Evolutionary conservation across 768 basidiomycete genomes (phyloP).

Genomic region (Hypholoma fasciculare): DNA sequence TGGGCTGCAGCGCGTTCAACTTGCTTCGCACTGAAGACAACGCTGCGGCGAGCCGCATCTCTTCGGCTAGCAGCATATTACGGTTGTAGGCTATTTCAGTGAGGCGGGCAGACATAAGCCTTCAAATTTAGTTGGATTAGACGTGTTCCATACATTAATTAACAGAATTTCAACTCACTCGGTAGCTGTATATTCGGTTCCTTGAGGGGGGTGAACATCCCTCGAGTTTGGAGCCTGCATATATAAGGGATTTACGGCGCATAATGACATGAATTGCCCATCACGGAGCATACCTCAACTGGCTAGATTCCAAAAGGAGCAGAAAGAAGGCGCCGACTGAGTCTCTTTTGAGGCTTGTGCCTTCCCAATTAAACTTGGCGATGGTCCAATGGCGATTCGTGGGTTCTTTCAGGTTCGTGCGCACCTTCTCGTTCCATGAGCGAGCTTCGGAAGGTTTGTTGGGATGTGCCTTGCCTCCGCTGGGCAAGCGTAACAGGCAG

Average conservation of each 20-base stretch:
- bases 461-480: neutral
- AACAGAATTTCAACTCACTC: too few relatives aligned
- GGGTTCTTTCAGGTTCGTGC: conserved; percentile 1
- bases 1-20: conserved; percentile 27
- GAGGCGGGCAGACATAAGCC: neutral
- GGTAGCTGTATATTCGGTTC: too few relatives aligned
- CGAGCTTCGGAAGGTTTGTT: too few relatives aligned
- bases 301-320: neutral
- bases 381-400: conserved; percentile 6
- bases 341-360: conserved; percentile 4
- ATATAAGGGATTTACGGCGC: too few relatives aligned
- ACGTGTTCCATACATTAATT: neutral
- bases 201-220: too few relatives aligned
- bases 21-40: conserved; percentile 25
- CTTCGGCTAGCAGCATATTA: conserved; percentile 23
- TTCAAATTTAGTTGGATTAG: neutral
- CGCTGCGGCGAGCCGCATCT: conserved; percentile 25
- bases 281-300: neutral
- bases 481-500: too few relatives aligned
- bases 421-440: too few relatives aligned
- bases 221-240: too few relatives aligned
- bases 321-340: neutral
- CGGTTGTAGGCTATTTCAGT: conserved; percentile 3
- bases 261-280: conserved; percentile 4
- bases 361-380: conserved; percentile 8